A percentile compares a stretch with the other conserved stretches of the same genome.
Evolutionary conservation across 306 rosid genomes (phyloP).

Genomic region (Cucumis cinereus): DNA sequence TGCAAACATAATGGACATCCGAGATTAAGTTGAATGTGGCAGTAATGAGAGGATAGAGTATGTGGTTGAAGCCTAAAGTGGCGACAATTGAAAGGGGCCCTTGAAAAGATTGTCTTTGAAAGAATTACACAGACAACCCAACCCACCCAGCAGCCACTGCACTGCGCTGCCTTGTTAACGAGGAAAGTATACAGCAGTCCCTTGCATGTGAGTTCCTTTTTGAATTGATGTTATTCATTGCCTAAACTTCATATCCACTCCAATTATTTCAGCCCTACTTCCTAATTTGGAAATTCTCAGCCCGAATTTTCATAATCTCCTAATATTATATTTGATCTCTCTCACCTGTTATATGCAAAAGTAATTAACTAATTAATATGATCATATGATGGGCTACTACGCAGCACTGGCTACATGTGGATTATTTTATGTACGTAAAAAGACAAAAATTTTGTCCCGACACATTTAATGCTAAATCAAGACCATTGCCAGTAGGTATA

Average conservation of each 20-base stretch:
- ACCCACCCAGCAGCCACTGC: not conserved
- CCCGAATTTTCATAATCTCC: not conserved
- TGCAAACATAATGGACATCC: no score
- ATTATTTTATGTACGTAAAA: not conserved
- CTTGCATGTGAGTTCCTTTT: not conserved
- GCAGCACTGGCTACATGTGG: not conserved
- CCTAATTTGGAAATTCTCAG: not conserved
- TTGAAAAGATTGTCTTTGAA: not conserved
- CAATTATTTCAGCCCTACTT: no score
- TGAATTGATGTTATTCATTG: not conserved
- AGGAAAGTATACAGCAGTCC: not conserved
- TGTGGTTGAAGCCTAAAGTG: no score
- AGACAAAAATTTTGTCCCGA: not conserved
- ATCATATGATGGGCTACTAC: not conserved
- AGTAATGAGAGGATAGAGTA: no score
- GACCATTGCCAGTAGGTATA: not conserved
- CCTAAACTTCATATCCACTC: not conserved
- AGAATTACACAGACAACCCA: not conserved
- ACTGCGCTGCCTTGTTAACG: not conserved
- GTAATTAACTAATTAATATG: no score
- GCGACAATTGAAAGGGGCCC: not conserved
- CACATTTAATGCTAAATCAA: not conserved
- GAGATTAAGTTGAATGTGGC: no score
- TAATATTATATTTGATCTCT: no score
- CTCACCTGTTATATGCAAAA: not conserved